Percentiles rank a stretch among this genome's conserved stretches.
phyloP scores from a whole-genome alignment of 257 asterid genomes.

The Nicotiana paniculata region DNA sequence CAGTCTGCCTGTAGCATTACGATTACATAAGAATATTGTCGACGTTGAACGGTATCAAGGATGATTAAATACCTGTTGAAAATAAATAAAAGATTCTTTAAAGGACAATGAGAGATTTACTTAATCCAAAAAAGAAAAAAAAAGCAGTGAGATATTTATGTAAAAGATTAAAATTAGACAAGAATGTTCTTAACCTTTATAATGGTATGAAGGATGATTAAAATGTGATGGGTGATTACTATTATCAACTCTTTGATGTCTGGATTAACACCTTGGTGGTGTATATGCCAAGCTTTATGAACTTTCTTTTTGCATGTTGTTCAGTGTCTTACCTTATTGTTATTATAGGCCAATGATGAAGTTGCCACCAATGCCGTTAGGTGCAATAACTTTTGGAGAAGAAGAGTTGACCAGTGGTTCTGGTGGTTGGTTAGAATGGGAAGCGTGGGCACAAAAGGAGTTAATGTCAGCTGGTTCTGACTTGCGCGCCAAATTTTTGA shows the following conservation, averaged over 20 bases:
- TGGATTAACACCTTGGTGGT: neutral
- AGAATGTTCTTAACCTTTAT: neutral
- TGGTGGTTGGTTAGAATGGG: slow-evolving; percentile 65
- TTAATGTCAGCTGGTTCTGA: slow-evolving; percentile 82
- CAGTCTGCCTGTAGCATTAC: no score
- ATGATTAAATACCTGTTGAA: neutral
- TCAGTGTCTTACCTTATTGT: neutral
- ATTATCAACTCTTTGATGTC: neutral
- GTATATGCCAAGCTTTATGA: neutral
- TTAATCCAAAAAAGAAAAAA: no score
- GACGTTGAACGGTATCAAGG: neutral
- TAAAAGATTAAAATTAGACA: neutral
- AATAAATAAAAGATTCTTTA: neutral
- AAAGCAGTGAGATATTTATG: neutral
- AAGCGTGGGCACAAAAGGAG: slow-evolving; percentile 77
- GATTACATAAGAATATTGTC: no score
- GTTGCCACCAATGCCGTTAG: slow-evolving; percentile 55
- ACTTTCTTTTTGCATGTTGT: slow-evolving; percentile 13
- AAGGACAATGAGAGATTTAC: no score
- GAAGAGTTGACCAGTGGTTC: slow-evolving; percentile 16
- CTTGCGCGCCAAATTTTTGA: slow-evolving; percentile 55
- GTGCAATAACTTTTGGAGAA: slow-evolving; percentile 18
- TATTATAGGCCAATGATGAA: slow-evolving; percentile 55
- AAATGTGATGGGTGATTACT: neutral
- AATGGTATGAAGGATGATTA: neutral